Evolutionary conservation across 2,329 filamentous ascomycete genomes (phyloP).

Genomic region (Tolypocladium tropicale): DNA sequence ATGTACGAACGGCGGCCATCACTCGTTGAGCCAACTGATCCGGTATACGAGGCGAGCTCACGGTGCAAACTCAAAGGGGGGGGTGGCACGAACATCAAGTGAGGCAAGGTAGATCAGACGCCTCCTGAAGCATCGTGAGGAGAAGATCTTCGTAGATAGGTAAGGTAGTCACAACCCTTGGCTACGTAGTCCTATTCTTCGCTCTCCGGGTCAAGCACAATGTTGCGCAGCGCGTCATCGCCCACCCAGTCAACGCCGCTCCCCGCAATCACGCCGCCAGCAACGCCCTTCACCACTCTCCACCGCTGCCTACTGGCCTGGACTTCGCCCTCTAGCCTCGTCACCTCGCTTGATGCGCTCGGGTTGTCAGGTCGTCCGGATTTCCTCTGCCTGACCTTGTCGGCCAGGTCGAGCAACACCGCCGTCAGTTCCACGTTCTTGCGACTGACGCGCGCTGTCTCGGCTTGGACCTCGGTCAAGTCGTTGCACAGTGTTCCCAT

Average conservation of each 20-base stretch:
- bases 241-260: constrained; percentile 76
- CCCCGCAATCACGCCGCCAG: constrained; percentile 68
- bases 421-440: constrained; percentile 54
- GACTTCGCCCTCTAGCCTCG: constrained; percentile 46
- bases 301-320: constrained; percentile 55
- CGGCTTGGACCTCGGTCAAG: constrained; percentile 46
- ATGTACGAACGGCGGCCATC: not conserved
- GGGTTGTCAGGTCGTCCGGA: constrained; percentile 43
- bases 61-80: not conserved
- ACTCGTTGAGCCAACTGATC: too few species aligned
- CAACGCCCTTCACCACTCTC: constrained; percentile 66
- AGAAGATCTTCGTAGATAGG: too few species aligned
- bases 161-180: constrained; percentile 4
- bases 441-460: constrained; percentile 43
- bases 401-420: constrained; percentile 52
- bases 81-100: not conserved
- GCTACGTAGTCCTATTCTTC: constrained; percentile 18
- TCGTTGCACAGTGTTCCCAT: constrained; percentile 40
- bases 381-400: constrained; percentile 41
- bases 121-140: not conserved
- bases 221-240: constrained; percentile 54
- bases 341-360: constrained; percentile 43
- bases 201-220: constrained; percentile 60
- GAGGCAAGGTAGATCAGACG: not conserved
- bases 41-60: too few species aligned